Evolutionary conservation across 495 filamentous ascomycete genomes (phyloP), one percentile per base, ranked within the genome.

Genomic region (Xanthoparmelia taractica): DNA sequence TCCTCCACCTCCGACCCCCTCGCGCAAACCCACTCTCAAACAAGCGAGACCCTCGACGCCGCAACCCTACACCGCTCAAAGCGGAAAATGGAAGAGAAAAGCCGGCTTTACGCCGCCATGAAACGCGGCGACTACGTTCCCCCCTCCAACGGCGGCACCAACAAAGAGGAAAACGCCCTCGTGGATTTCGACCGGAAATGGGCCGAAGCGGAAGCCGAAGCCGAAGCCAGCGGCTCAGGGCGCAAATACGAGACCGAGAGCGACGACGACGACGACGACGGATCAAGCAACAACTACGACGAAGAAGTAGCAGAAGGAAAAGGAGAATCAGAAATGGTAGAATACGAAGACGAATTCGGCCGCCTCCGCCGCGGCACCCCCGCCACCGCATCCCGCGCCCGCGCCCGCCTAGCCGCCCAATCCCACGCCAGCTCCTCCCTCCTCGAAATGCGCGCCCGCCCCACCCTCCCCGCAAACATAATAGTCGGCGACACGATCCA

Each of bases 111-210:
- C 74, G 83, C 86, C 0, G 84, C 87, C 55, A 84, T 98, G 86
- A 92, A 93, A 73, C 77, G 86, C 62, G 88, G 82, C 63, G 91
- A 83, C 64, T 84, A 76, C 75, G 81, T 79, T 58, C 75, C 73
- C 8, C 70, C 73, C 0, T 73, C 47, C 0, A 41, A 41, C 23
- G 60, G 65, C 0, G 45, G 54, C 6, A 66, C 61, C 11, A 74
- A 73, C 57, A 70, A 72, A 47, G 77, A 73, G 4, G 69, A 69
- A 3, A 71, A 81, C 68, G 82, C 74, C 12, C 75, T 93, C 27
- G 86, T 98, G 0, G 94, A 98, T 76, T 98, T 97, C 70, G 92
- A 97, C 74, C 78, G 85, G 50, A 98, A 97, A 74, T 96, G 93
- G 91, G 90, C 86, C 0, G 90, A 95, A 67, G 72, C 74, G 45